Evolutionary conservation across 805 yeast genomes (phyloP), one percentile per base, ranked within the genome.

Genomic region (Naumovozyma dairenensis): DNA sequence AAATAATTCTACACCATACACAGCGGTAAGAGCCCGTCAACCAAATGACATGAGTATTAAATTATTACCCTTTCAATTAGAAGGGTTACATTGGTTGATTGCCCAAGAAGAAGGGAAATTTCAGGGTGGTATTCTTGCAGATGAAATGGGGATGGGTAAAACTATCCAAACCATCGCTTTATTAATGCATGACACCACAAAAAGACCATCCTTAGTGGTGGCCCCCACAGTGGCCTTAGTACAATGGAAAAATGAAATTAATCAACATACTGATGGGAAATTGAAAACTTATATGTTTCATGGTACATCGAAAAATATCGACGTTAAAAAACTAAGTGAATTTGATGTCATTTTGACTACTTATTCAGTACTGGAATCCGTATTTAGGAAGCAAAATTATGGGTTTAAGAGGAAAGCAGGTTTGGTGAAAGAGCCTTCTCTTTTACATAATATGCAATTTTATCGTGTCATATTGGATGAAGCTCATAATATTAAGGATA

Each of bases 91-190:
- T 48, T 92, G 99, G 99, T 67, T 92, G 39, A 46, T 72, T 10
- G 67, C 74, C 31, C 97, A 89, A 59, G 97, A 89, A 51, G 76
- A 75, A 16, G 67, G 82, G 16, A 69, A 66, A 28, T 89, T 80
- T 57, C 67, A 71, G 12, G 98, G 98, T 17, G 98, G 97, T 12
- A 79, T 92, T 7, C 63, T 92, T 30, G 97, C 98, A 4, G 99
- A 92, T 63, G 99, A 92, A 59, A 92, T 92, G 99, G 99, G 99
- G 24, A 89, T 92, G 97, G 99, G 99, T 42, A 92, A 92, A 50
- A 92, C 99, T 1, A 87, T 92, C 32, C 98, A 92, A 60, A 89
- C 95, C 25, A 89, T 92, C 40, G 92, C 93, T 0, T 60, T 92
- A 29, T 72, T 92, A 51, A 74, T 87, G 75, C 57, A 67, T 30